Percentiles rank a stretch among this genome's conserved stretches.
These are phyloP conservation scores for Ceratobasidium sp. DNA, from an alignment of 1,284 basidiomycete genomes.

Conservation along the genomic window DNA sequence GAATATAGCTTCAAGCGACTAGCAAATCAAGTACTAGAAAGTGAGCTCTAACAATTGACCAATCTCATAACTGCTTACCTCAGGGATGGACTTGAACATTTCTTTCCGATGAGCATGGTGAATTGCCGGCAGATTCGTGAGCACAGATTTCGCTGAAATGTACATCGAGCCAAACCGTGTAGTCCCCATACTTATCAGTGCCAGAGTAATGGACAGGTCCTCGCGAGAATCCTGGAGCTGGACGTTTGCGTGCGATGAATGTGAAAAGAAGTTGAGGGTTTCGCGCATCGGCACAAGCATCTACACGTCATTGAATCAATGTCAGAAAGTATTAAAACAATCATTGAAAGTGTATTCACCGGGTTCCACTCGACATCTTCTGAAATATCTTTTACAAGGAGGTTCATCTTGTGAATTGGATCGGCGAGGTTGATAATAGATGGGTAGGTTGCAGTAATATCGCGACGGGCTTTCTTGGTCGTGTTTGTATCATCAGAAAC, in stretches of 20 bases:
- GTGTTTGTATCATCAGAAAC: not conserved
- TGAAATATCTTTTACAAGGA: slow-evolving; percentile 1
- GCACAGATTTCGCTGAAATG: not conserved
- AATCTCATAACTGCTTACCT: not conserved
- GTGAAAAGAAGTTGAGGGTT: not conserved
- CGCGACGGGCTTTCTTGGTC: not conserved
- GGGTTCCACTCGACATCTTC: not conserved
- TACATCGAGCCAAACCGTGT: not conserved
- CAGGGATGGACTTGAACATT: not conserved
- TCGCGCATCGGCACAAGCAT: not conserved
- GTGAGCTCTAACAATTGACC: not conserved
- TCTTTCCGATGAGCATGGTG: not conserved
- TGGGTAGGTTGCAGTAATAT: not conserved
- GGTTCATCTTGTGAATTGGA: not conserved
- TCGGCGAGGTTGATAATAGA: slow-evolving; percentile 4
- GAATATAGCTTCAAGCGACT: not conserved
- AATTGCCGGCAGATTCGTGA: slow-evolving; percentile 2
- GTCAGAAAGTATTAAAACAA: not conserved
- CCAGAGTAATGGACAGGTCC: not conserved
- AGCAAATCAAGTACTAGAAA: too few relatives aligned
- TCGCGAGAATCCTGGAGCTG: not conserved
- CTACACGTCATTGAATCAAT: not conserved
- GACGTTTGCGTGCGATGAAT: not conserved
- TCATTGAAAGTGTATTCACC: not conserved
- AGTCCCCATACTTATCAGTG: not conserved